Evolutionary conservation across 768 basidiomycete species (phyloP).

Genomic region (Russula dissimulans): DNA sequence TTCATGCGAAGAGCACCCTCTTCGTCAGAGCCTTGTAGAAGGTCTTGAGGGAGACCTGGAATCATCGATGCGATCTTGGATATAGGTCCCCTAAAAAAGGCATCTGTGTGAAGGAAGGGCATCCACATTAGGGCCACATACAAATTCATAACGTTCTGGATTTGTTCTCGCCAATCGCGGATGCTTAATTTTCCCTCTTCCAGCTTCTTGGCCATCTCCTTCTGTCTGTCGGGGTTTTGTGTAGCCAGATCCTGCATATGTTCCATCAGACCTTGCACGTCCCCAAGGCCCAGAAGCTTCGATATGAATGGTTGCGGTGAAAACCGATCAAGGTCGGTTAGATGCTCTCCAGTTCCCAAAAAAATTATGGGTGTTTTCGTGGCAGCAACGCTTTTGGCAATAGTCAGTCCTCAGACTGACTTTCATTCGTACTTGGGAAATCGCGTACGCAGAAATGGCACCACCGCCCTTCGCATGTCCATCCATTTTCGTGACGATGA

Average conservation of each 20-base stretch:
- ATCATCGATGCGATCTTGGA: constrained; percentile 99
- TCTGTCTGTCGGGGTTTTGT: constrained; percentile 93
- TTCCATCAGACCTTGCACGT: constrained; percentile 95
- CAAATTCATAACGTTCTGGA: constrained; percentile 98
- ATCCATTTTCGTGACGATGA: constrained; percentile 99
- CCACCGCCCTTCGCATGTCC: constrained; percentile 99
- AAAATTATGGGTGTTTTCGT: constrained; percentile 99
- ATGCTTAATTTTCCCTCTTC: constrained; percentile 96
- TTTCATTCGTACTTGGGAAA: not conserved
- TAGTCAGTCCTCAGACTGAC: not conserved
- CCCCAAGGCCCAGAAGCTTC: constrained; percentile 90
- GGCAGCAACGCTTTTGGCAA: constrained; percentile 72
- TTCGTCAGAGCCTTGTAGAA: constrained; percentile 89
- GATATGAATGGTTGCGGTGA: constrained; percentile 96
- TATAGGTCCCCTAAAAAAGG: constrained; percentile 76
- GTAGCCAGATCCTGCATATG: constrained; percentile 95
- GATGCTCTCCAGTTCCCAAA: constrained; percentile 93
- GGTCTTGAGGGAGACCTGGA: constrained; percentile 86
- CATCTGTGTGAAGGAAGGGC: constrained; percentile 11
- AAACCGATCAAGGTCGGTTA: constrained; percentile 95
- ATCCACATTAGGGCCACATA: constrained; percentile 30
- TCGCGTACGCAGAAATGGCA: constrained; percentile 91
- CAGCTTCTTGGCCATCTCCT: constrained; percentile 96
- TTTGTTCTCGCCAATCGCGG: constrained; percentile 95
- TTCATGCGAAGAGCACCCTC: constrained; percentile 88